Evolutionary conservation across 306 rosid genomes (phyloP).

Genomic region (Pterocarpus santalinus): DNA sequence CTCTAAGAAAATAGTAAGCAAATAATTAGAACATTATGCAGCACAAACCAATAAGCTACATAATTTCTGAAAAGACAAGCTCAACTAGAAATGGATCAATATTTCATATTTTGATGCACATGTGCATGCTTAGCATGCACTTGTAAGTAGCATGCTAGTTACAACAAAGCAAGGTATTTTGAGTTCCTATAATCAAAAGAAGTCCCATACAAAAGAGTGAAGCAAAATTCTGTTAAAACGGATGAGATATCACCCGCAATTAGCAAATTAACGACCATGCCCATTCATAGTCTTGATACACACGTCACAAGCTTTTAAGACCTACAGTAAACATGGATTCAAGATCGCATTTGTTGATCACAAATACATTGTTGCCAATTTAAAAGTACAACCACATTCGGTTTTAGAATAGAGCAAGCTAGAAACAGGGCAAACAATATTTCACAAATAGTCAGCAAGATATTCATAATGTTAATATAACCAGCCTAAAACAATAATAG

Average conservation of each 20-base stretch:
- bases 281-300: conserved; percentile 22
- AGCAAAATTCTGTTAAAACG: conserved; percentile 2
- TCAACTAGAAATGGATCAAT: conserved; percentile 21
- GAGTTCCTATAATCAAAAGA: conserved; percentile 6
- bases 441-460: background rate
- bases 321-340: conserved; percentile 12
- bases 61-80: background rate
- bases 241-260: conserved; percentile 25
- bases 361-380: background rate
- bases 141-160: conserved; percentile 7
- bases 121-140: background rate
- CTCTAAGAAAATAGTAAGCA: background rate
- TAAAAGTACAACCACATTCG: background rate
- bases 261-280: conserved; percentile 20
- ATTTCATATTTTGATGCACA: background rate
- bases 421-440: conserved; percentile 37
- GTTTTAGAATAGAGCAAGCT: background rate
- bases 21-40: conserved; percentile 4
- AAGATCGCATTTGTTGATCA: background rate
- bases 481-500: conserved; percentile 22
- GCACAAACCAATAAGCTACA: conserved; percentile 18
- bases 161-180: background rate
- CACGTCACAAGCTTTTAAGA: background rate
- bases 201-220: conserved; percentile 10
- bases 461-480: background rate